Evolutionary conservation across 164 flowering plant species (phyloP).

Genomic region (Annona cherimola): DNA sequence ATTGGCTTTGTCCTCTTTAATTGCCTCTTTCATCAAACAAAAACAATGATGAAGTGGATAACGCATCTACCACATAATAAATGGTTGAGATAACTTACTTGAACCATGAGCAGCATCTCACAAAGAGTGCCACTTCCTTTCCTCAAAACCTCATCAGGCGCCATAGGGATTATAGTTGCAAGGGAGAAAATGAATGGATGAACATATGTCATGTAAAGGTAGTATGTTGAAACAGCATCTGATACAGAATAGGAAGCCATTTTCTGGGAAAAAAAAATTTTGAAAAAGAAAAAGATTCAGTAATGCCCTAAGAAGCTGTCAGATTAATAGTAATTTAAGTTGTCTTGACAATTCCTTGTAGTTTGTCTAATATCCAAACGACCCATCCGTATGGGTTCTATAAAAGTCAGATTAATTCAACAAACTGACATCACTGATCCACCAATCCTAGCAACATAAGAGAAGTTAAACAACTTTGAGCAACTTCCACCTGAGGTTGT

Average conservation of each 20-base stretch:
- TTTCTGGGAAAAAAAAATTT: slow-evolving; percentile 44
- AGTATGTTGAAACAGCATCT: slow-evolving; percentile 98
- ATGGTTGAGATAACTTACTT: slow-evolving; percentile 46
- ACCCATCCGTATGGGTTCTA: no score
- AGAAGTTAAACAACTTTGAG: neutral
- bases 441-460: neutral
- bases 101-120: slow-evolving; percentile 99
- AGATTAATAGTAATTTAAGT: no score
- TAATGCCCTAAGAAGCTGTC: neutral
- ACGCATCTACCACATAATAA: neutral
- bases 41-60: neutral
- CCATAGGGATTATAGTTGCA: slow-evolving; percentile 98
- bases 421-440: no score
- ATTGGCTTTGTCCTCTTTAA: neutral
- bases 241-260: slow-evolving; percentile 99
- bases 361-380: no score
- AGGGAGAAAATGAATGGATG: slow-evolving; percentile 99
- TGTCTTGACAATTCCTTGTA: no score
- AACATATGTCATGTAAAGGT: slow-evolving; percentile 95
- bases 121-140: slow-evolving; percentile 99
- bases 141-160: slow-evolving; percentile 98
- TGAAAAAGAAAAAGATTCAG: slow-evolving; percentile 14
- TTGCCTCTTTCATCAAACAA: neutral
- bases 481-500: slow-evolving; percentile 72
- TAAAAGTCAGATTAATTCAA: no score